Evolutionary conservation across 257 asterid species (phyloP), one percentile per base, ranked within the genome.

Genomic region (Datura wrightii): DNA sequence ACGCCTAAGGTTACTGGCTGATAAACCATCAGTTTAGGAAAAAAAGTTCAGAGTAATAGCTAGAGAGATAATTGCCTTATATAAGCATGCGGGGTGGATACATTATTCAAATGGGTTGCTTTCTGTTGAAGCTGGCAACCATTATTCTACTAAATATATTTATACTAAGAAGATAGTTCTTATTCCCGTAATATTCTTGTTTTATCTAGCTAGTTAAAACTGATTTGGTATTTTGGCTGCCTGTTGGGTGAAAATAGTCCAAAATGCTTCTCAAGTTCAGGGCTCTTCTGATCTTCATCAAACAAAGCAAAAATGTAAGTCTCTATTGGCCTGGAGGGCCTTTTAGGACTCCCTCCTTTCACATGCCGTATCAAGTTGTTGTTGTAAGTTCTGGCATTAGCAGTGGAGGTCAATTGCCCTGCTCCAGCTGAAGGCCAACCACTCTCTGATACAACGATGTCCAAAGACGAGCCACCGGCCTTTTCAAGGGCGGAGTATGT

Each of bases 391-490:
- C 78, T 86, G 8, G 89, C 89, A 18, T 89, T 89, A 10, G 84
- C 80, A 16, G 83, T 31, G 0, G 87, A 65, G 24, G 89, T 59
- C 37, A 63, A 86, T 19, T 16, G 82, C 46, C 82, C 82, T 76
- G 88, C 89, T 72, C 89, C 92, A 5, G 65, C 85, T 2, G 90
- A 82, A 46, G 92, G 90, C 90, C 92, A 89, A 16, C 92, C 90
- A 18, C 86, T 89, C 83, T 89, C 90, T 7, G 92, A 87, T 34
- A 89, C 90, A 50, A 89, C 87, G 15, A 88, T 87, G 8, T 80
- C 58, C 16, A 88, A 52, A 39, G 88, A 84, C 2, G 85, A 56
- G 0, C 88, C 92, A 3, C 90, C 91, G 7, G 72, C 86, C 19
- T 59, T 86, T 16, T 88, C 91, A 16, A 90, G 84, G 3, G 92